Evolutionary conservation across 208 protist species (phyloP).

Genomic region (Trypanosoma boissoni): DNA sequence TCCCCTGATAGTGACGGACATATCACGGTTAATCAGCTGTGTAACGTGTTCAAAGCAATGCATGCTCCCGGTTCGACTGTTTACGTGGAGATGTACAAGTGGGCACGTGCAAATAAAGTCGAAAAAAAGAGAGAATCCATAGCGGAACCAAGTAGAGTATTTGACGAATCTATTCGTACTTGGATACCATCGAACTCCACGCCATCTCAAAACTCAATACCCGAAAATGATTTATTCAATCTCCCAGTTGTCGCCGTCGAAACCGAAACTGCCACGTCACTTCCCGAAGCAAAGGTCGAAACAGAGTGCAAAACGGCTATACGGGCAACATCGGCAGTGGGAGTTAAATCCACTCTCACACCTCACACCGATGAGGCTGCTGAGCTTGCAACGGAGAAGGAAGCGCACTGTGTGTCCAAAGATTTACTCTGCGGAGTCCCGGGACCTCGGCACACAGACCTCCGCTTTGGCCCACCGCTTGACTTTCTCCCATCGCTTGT

Average conservation of each 20-base stretch:
- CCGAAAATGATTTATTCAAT: no score
- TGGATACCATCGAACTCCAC: no score
- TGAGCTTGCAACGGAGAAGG: no score
- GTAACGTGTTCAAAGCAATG: slow-evolving; percentile 18
- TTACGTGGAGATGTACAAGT: slow-evolving; percentile 22
- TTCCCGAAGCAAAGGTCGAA: not conserved
- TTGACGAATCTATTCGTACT: no score
- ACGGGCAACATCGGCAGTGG: not conserved
- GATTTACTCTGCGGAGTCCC: no score
- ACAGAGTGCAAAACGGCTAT: not conserved
- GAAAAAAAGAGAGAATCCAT: slow-evolving; percentile 5
- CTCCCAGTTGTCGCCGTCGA: no score
- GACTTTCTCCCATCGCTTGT: slow-evolving; percentile 16
- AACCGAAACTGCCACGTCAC: not conserved
- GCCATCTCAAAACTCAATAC: no score
- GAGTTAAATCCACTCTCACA: not conserved
- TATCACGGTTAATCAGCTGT: slow-evolving; percentile 17
- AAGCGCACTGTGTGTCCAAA: no score
- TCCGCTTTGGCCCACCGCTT: slow-evolving; percentile 6
- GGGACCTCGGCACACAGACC: no score
- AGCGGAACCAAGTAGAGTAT: slow-evolving; percentile 1
- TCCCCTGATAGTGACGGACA: slow-evolving; percentile 13
- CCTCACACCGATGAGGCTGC: no score
- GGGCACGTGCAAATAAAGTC: slow-evolving; percentile 15
- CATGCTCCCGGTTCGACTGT: slow-evolving; percentile 13